Base-by-base conservation (phyloP, 352 stramenopile genomes). In the Phytophthora parvispora region DNA sequence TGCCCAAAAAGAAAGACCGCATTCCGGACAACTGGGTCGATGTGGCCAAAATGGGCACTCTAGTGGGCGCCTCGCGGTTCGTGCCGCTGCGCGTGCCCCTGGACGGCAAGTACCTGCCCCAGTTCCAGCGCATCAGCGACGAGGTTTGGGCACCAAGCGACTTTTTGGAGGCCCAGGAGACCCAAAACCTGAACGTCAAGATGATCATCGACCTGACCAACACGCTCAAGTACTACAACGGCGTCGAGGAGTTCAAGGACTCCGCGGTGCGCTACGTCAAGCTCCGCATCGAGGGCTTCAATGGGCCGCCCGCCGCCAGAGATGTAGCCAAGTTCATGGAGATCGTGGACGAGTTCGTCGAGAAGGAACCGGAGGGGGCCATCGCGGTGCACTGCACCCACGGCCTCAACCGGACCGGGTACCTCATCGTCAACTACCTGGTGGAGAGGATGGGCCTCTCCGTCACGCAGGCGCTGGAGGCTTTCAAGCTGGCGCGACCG, bases 191-290 rank as follows among this genome's bases (percentile, higher is more conserved):
- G 2, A 66, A 90, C 54, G 75, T 94, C 20, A 81, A 89, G 20
- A 77, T 94, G 58, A 65, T 96, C 34, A 86, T 96, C 27, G 88
- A 96, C 52, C 75, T 96, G 34, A 96, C 88, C 16, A 96, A 96
- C 58, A 96, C 88, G 18, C 85, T 80, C 65, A 93, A 94, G 63
- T 96, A 96, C 67, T 96, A 96, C 74, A 68, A 92, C 51, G 88
- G 88, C 12, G 67, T 64, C 2, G 38, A 58, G 3, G 84, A 80
- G 54, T 91, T 96, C 45, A 53, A 72, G 8, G 60, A 78, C 28
- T 78, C 77, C 4, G 58, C 45, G 3, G 70, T 94, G 29, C 58
- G 89, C 60, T 96, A 96, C 62, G 78, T 88, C 24, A 96, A 96
- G 59, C 77, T 93, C n/a, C 69, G 64, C 34, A 92, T 96, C 42